Evolutionary conservation across 148 eudicot genomes (phyloP).

Genomic region (Nyssa sinensis): DNA sequence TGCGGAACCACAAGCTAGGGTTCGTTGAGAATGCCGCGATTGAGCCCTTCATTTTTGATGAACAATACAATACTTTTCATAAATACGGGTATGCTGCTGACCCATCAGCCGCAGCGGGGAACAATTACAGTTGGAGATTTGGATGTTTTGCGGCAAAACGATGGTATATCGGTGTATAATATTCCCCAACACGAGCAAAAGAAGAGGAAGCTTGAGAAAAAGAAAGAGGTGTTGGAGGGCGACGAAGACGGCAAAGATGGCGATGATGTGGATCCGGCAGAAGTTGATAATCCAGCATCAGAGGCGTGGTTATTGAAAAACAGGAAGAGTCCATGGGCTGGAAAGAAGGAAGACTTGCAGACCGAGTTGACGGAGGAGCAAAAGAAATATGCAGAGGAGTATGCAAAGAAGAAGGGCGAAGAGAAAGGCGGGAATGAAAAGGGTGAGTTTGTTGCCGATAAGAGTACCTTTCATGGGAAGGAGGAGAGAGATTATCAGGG

Average conservation of each 20-base stretch:
- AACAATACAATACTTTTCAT: slow-evolving; percentile 86
- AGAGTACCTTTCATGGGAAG: slow-evolving; percentile 88
- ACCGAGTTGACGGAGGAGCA: slow-evolving; percentile 83
- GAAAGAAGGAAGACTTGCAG: slow-evolving; percentile 71
- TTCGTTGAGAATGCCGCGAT: slow-evolving; percentile 83
- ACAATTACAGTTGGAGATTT: slow-evolving; percentile 62
- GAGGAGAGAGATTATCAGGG: slow-evolving; percentile 97
- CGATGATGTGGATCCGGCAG: slow-evolving; percentile 24
- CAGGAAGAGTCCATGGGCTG: slow-evolving; percentile 80
- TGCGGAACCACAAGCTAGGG: slow-evolving; percentile 90
- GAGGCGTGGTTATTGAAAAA: slow-evolving; percentile 78
- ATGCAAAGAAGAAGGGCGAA: slow-evolving; percentile 87
- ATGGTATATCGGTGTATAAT: slow-evolving; percentile 67
- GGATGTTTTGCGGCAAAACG: slow-evolving; percentile 37
- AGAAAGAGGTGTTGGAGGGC: slow-evolving; percentile 8
- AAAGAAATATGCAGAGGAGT: slow-evolving; percentile 90
- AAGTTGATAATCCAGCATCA: slow-evolving; percentile 64
- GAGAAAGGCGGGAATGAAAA: slow-evolving; percentile 65
- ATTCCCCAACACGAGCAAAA: slow-evolving; percentile 80
- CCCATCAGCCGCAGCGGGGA: slow-evolving; percentile 51
- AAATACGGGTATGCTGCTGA: slow-evolving; percentile 87
- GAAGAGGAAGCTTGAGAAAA: slow-evolving; percentile 18
- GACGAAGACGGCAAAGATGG: slow-evolving; percentile 19
- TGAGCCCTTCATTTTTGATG: slow-evolving; percentile 69
- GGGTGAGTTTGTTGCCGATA: slow-evolving; percentile 51